Percentiles rank a stretch among this genome's conserved stretches.
These are phyloP conservation scores for Isatis lusitanica DNA, from an alignment of 441 rosid species.

Conservation along the genomic window DNA sequence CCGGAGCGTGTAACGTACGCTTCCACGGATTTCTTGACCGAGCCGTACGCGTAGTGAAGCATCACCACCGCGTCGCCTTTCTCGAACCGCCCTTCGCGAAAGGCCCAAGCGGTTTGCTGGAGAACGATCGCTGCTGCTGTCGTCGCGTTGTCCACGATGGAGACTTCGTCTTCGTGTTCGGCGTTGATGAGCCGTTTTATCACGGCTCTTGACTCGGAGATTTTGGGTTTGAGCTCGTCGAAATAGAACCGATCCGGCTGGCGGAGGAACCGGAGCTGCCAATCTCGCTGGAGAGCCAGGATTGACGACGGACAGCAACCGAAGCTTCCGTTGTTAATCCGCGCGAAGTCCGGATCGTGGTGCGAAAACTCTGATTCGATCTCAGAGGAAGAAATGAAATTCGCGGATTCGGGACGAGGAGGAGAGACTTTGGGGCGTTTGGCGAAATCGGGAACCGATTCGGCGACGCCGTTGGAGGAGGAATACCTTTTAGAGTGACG, in stretches of 20 bases:
- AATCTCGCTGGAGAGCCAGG: conserved; percentile 54
- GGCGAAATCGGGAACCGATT: conserved; percentile 25
- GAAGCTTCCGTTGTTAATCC: conserved; percentile 93
- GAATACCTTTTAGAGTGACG: conserved; percentile 21
- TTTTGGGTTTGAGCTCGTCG: conserved; percentile 55
- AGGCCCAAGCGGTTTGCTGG: conserved; percentile 71
- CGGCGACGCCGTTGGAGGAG: conserved; percentile 11
- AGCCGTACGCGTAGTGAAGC: conserved; percentile 88
- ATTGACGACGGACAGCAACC: conserved; percentile 80
- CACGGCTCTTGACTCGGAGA: conserved; percentile 52
- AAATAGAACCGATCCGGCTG: conserved; percentile 81
- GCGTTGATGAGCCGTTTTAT: conserved; percentile 71
- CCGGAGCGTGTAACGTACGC: conserved; percentile 84
- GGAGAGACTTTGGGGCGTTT: conserved; percentile 45
- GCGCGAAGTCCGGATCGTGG: conserved; percentile 59
- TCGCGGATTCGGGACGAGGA: conserved; percentile 24
- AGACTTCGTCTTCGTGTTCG: conserved; percentile 62
- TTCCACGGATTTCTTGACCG: conserved; percentile 83
- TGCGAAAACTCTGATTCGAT: conserved; percentile 72
- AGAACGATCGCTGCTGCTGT: conserved; percentile 84
- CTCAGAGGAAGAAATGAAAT: conserved; percentile 44
- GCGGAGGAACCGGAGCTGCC: conserved; percentile 64
- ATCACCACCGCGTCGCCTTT: conserved; percentile 75
- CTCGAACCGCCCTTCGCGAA: conserved; percentile 58
- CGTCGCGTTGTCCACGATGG: conserved; percentile 90